Evolutionary conservation across 148 eudicot species (phyloP).

Genomic region (Drosera capensis): DNA sequence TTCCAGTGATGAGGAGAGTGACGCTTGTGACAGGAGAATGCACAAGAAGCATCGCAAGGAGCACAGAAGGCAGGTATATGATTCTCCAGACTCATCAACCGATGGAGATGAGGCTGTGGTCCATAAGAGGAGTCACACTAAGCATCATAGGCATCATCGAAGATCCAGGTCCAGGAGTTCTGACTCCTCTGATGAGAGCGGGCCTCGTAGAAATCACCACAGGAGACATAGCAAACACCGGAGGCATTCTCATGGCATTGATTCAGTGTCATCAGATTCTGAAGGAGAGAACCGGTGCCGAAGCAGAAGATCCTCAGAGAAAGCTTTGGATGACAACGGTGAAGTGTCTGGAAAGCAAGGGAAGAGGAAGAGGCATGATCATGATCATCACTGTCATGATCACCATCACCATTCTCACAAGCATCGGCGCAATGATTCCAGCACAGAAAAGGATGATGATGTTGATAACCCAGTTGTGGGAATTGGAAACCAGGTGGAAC

Average conservation of each 20-base stretch:
- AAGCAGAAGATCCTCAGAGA: conserved; percentile 19
- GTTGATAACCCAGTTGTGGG: no score
- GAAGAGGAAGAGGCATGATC: conserved; percentile 16
- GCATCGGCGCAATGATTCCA: conserved; percentile 3
- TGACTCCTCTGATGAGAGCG: conserved; percentile 28
- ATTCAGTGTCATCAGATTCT: conserved; percentile 25
- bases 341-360: conserved; percentile 14
- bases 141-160: conserved; percentile 31
- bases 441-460: background rate
- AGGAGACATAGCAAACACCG: conserved; percentile 29
- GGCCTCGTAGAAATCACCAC: conserved; percentile 11
- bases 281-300: conserved; percentile 13
- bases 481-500: no score
- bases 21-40: conserved; percentile 13
- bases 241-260: conserved; percentile 21
- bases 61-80: conserved; percentile 16
- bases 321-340: conserved; percentile 27
- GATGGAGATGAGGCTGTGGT: conserved; percentile 15
- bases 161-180: conserved; percentile 18
- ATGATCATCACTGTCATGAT: conserved; percentile 12
- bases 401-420: conserved; percentile 17
- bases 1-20: conserved; percentile 27
- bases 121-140: conserved; percentile 19
- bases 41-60: conserved; percentile 26
- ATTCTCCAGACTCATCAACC: conserved; percentile 23